Base-by-base conservation (phyloP, 768 basidiomycete genomes). In the Termitomyces sp. region DNA sequence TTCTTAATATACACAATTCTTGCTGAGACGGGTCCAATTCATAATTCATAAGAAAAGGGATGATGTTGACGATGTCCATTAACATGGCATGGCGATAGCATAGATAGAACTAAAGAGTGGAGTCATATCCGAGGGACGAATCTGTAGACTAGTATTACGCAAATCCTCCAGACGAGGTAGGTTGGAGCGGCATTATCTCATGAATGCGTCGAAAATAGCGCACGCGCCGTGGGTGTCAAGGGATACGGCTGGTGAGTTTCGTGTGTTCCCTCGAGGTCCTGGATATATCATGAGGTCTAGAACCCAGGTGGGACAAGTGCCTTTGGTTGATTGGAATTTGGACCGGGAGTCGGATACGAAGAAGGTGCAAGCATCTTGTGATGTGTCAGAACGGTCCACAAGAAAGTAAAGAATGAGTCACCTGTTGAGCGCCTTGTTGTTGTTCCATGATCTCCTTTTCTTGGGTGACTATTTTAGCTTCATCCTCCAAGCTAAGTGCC, bases 381-480 rank as follows among this genome's bases (percentile, higher is more conserved):
- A 48, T 56, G 60, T 51, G 60, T 60, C 51, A 69, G 60, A 53
- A 61, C 56, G 57, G 61, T 63, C 52, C 54, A 12, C 45, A n/a
- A 57, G 32, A 52, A 61, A 4, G 43, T 45, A 66, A 62, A 42
- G 45, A 54, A 40, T 54, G 64, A 81, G 81, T 61, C 60, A 92
- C 94, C 85, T 92, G 91, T 73, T 94, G 92, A 12, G 89, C 89
- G 48, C 95, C 95, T 73, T 93, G 90, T 72, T 95, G 93, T 73
- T 96, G 95, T 56, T 92, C 92, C 64, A 92, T 78, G 83, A 93
- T 85, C 76, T 98, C 95, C 76, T 91, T 88, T 76, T 98, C 97
- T 76, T 98, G 95, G 51, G 89, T 87, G 11, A 94, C 89, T 60
- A 96, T 84, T 76, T 95, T 94, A 57, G 92, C 90, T 79, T 99